A percentile compares a stretch with the other conserved stretches of the same genome.
Conservation (phyloP, 1,284 basidiomycete species). For the Cryptococcus depauperatus region DNA sequence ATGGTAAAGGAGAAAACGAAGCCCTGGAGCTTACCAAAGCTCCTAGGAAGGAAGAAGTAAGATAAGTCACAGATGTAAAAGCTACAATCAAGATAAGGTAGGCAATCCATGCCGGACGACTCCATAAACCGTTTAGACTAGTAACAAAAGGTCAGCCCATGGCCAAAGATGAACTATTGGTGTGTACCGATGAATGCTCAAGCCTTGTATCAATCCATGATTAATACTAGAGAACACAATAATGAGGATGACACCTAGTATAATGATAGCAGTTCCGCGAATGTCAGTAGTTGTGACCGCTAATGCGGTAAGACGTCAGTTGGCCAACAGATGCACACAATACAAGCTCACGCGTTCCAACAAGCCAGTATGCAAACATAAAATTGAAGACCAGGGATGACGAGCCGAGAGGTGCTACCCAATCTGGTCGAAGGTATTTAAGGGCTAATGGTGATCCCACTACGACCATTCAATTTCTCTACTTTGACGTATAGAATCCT, state of each 20-base stretch:
- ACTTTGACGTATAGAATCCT: background rate
- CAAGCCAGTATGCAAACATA: conserved; percentile 44
- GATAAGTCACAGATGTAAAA: conserved; percentile 58
- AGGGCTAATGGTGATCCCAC: conserved; percentile 45
- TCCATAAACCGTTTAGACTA: conserved; percentile 70
- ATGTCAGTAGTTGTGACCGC: conserved; percentile 44
- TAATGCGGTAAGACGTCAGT: conserved; percentile 11
- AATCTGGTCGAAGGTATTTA: conserved; percentile 44
- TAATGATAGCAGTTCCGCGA: conserved; percentile 43
- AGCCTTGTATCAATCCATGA: conserved; percentile 40
- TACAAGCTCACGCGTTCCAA: conserved; percentile 41
- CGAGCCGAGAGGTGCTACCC: conserved; percentile 45
- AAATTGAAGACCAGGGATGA: conserved; percentile 46
- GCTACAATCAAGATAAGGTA: conserved; percentile 73
- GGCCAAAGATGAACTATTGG: background rate
- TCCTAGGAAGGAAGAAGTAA: conserved; percentile 45
- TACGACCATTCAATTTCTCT: conserved; percentile 4
- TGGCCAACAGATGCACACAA: background rate
- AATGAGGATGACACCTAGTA: conserved; percentile 45
- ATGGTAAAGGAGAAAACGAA: conserved; percentile 49
- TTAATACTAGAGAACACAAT: conserved; percentile 46
- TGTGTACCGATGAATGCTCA: conserved; percentile 49
- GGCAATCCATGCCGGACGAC: conserved; percentile 72
- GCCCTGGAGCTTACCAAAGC: conserved; percentile 36
- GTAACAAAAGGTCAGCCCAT: conserved; percentile 11